A percentile compares a stretch with the other conserved stretches of the same genome.
phyloP scores from a whole-genome alignment of 78 protist genomes.

The Cyanophora paradoxa region DNA sequence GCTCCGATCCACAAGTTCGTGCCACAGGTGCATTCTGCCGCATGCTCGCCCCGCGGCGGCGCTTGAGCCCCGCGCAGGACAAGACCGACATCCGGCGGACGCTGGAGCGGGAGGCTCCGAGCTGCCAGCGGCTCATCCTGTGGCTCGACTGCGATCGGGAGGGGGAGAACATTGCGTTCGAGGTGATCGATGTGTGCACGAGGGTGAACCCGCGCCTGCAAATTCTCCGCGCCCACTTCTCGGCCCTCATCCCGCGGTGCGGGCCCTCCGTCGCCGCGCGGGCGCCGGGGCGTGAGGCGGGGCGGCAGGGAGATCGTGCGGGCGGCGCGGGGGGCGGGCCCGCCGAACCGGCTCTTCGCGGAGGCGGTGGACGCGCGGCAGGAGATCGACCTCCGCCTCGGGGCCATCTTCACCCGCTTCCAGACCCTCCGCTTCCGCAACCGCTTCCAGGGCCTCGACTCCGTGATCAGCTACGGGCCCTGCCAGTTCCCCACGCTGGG shows the following conservation, averaged over 20 bases:
- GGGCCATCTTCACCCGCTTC: slow-evolving; percentile 96
- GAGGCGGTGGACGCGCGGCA: slow-evolving; percentile 86
- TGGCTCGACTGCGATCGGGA: slow-evolving; percentile 97
- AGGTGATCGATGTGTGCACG: slow-evolving; percentile 62
- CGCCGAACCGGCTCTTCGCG: slow-evolving; percentile 71
- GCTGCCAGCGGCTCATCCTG: slow-evolving; percentile 47
- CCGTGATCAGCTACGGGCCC: slow-evolving; percentile 61
- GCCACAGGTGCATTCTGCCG: background rate
- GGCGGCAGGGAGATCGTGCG: slow-evolving; percentile 34
- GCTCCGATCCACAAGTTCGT: slow-evolving; percentile 47
- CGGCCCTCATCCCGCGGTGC: slow-evolving; percentile 53
- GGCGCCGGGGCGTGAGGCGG: background rate
- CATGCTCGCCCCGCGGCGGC: slow-evolving; percentile 1
- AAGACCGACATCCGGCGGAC: background rate
- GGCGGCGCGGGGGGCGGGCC: slow-evolving; percentile 7
- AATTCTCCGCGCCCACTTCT: slow-evolving; percentile 80
- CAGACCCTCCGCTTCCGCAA: slow-evolving; percentile 62
- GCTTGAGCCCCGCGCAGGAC: background rate
- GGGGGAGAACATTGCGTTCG: slow-evolving; percentile 94
- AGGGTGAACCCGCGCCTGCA: slow-evolving; percentile 21
- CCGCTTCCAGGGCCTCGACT: background rate
- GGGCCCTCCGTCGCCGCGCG: background rate
- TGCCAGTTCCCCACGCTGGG: slow-evolving; percentile 98
- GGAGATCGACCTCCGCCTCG: slow-evolving; percentile 82
- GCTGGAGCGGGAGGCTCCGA: slow-evolving; percentile 24